Evolutionary conservation across 805 yeast species (phyloP), one percentile per base, ranked within the genome.

Genomic region (Starmera pachycereana): DNA sequence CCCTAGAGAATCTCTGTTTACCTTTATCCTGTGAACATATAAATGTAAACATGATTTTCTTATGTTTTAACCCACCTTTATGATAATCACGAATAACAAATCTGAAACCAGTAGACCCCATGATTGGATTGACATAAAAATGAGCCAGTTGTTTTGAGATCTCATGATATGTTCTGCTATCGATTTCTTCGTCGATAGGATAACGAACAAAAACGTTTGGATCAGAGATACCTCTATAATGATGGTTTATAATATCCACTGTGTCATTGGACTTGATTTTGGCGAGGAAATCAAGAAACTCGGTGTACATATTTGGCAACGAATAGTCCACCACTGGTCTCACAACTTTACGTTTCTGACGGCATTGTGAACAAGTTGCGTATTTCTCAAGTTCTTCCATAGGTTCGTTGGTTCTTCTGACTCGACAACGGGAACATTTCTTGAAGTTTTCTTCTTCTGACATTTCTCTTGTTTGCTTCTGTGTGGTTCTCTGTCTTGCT

Each of bases 21-120:
- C 55, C 46, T 36, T 54, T 58, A 43, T 68, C 73, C 40, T 68
- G 72, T 3, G 70, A 63, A 42, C 73, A 68, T 27, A 68, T 60
- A 41, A 63, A 68, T 63, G 61, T 65, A 58, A 69, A 67, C 1
- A 69, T 55, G 32, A 66, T 56, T 44, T 64, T 66, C 39, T 65
- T 65, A 8, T 64, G 52, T 42, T 61, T 63, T 32, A 62, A 53
- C 6, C 68, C 68, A 30, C 66, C 66, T 48, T 66, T 65, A 45
- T 68, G 73, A 44, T 60, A 66, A 44, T 68, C 73, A 38, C 73
- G 54, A 11, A 66, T 63, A 0, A 71, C 68, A 43, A 67, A 67
- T 38, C 62, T 57, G 43, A 59, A 68, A 2, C 72, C 72, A 0
- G 73, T 65, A 3, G 54, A 45, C 4, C 48, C 50, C 56, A 66